A percentile compares a stretch with the other conserved stretches of the same genome.
These are phyloP conservation scores for Penicillium simplicissimum DNA, from an alignment of 495 filamentous ascomycete genomes.

Conservation along the genomic window DNA sequence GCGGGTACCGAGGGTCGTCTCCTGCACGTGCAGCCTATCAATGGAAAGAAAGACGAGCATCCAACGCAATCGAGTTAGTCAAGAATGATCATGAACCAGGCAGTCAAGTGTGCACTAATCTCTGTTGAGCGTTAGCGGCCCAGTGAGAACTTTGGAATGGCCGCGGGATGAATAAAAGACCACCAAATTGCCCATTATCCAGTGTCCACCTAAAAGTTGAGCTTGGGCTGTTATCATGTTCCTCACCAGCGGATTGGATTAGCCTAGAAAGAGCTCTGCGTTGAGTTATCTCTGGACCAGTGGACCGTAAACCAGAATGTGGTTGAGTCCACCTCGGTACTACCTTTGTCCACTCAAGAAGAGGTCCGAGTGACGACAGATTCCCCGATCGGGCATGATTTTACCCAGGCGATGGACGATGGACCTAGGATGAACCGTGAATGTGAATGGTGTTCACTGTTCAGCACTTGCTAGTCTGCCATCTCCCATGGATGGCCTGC, in stretches of 20 bases:
- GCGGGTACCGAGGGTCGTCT: slow-evolving; percentile 11
- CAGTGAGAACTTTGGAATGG: slow-evolving; percentile 7
- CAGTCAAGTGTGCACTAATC: background rate
- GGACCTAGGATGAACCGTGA: background rate
- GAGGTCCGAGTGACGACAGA: slow-evolving; percentile 6
- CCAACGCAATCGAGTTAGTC: background rate
- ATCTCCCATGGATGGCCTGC: slow-evolving; percentile 14
- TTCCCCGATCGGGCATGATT: slow-evolving; percentile 9
- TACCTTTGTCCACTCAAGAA: background rate
- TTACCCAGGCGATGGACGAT: background rate
- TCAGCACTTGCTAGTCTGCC: background rate
- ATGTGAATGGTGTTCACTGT: background rate
- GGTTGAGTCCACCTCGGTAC: slow-evolving; percentile 4
- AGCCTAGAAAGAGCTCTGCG: background rate
- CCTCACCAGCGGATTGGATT: background rate
- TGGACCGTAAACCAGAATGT: background rate
- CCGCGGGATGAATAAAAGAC: background rate
- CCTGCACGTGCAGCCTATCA: slow-evolving; percentile 6
- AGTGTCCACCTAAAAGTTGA: background rate
- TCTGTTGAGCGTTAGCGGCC: background rate
- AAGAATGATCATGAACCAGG: background rate
- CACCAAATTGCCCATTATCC: background rate
- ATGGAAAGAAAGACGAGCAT: background rate
- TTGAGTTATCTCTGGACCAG: no score
- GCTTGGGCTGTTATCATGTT: background rate